Evolutionary conservation across 2,329 filamentous ascomycete species (phyloP).

Genomic region (Fusarium xylarioides): DNA sequence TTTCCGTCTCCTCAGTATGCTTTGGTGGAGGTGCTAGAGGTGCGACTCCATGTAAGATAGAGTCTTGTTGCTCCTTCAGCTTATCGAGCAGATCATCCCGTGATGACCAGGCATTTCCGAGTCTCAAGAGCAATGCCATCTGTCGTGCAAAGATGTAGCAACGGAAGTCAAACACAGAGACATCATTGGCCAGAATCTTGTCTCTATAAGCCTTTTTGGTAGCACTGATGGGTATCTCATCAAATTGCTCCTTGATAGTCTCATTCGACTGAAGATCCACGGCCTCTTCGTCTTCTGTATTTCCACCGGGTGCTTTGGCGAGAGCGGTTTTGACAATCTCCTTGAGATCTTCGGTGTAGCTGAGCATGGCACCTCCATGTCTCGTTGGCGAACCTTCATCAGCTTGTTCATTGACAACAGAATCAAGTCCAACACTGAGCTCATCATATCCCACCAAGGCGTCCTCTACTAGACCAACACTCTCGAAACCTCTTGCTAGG

Average conservation of each 20-base stretch:
- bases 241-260: constrained; percentile 52
- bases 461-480: constrained; percentile 94
- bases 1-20: constrained; percentile 71
- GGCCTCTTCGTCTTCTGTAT: constrained; percentile 52
- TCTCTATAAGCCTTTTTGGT: constrained; percentile 86
- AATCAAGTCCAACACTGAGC: constrained; percentile 85
- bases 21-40: constrained; percentile 59
- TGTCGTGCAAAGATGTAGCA: constrained; percentile 94
- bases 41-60: constrained; percentile 65
- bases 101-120: constrained; percentile 77
- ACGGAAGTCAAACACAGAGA: constrained; percentile 94
- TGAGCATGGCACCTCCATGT: constrained; percentile 76
- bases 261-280: constrained; percentile 62
- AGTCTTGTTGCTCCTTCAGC: constrained; percentile 69
- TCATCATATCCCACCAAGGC: constrained; percentile 95
- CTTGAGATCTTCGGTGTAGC: constrained; percentile 78
- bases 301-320: constrained; percentile 47
- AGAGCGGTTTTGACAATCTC: constrained; percentile 64
- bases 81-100: constrained; percentile 70
- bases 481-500: constrained; percentile 92
- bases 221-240: constrained; percentile 69
- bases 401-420: constrained; percentile 79
- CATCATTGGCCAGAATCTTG: constrained; percentile 91
- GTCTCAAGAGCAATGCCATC: constrained; percentile 79
- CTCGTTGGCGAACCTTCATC: constrained; percentile 66